Evolutionary conservation across 192 early-diverging fungal genomes (phyloP), one percentile per base, ranked within the genome.

Genomic region (Coemansia sp.): DNA sequence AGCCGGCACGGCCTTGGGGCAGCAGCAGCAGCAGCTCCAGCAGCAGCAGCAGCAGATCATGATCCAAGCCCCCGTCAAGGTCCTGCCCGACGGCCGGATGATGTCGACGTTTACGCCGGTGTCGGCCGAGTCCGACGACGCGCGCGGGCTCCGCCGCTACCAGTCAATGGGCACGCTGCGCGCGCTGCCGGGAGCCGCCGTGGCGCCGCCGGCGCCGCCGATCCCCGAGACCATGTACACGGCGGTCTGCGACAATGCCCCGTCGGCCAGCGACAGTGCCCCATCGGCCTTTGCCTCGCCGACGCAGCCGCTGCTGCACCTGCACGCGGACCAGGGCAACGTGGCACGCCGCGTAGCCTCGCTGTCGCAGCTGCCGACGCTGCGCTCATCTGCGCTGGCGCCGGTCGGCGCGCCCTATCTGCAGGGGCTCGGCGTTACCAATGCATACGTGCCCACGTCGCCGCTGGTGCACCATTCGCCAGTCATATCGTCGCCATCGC

Each of bases 91-190:
- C 39, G 70, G 70, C 15, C 58, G 70, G 38, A 51, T 61, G 35
- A 20, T 72, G 3, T 65, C 62, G 17, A 52, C 62, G 11, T 72
- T 61, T 30, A 75, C 61, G 15, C 72, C 65, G 1, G 40, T 68
- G 20, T 21, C 56, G 1, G 22, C 27, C 14, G 52, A 29, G 26
- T 22, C 5, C 52, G 15, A 26, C 28, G 42, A 49, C 15, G 52
- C 39, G 15, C 53, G 72, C 5, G 52, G 55, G 25, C 58, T 75
- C 14, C 60, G 72, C n/a, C 65, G 64, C 53, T 60, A 75, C 58
- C 65, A 68, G 62, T 75, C 72, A 11, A 64, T 62, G 61, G 65
- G 61, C 31, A 61, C 65, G 31, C 65, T 75, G 27, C 57, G 72
- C 15, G 41, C 52, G 9, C n/a, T 38, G 20, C 15, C 52, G 1